Evolutionary conservation across 495 filamentous ascomycete species (phyloP), one percentile per base, ranked within the genome.

Genomic region (Penicillium simplicissimum): DNA sequence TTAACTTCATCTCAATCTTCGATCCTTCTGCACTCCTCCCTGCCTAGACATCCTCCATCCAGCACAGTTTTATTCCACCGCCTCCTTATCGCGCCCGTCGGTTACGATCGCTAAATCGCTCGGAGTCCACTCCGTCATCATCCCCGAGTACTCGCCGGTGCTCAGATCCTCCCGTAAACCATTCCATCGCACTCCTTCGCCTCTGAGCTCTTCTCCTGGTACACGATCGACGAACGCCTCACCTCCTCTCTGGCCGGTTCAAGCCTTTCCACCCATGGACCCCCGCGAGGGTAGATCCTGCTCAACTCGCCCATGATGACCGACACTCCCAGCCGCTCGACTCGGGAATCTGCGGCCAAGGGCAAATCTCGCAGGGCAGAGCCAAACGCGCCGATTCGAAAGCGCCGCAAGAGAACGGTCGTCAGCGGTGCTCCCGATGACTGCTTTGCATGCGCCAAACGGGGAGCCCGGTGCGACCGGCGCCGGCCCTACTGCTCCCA

Each of bases 401-500:
- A 96, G 79, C 86, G 94, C 58, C 86, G 94, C 67, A 88, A 93
- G 80, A 84, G 93, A 79, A 91, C 94, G 3, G 90, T 92, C 25
- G 88, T 90, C 48, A 94, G 89, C 31, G 94, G 94, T 63, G 95
- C 95, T 42, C 85, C 91, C 34, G 93, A 97, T 75, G 95, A 98
- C 74, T 98, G 95, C 83, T 97, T 97, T 69, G 88, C 94, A 35
- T 98, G 95, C 78, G 82, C 87, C 65, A 94, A 92, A 70, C 85
- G 88, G 64, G 87, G 88, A 53, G 82, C 85, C 55, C 90, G 90
- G 73, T 98, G 95, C 78, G 95, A 98, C 76, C 87, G 95, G 54
- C 86, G 91, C 71, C 85, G 95, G 64, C 95, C 95, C 14, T 98
- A 97, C 74, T 98, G 95, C 74, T 92, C 91, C 48, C 93, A 92